Base-by-base conservation (phyloP, 129 eudicot genomes). In the Lonicera japonica region DNA sequence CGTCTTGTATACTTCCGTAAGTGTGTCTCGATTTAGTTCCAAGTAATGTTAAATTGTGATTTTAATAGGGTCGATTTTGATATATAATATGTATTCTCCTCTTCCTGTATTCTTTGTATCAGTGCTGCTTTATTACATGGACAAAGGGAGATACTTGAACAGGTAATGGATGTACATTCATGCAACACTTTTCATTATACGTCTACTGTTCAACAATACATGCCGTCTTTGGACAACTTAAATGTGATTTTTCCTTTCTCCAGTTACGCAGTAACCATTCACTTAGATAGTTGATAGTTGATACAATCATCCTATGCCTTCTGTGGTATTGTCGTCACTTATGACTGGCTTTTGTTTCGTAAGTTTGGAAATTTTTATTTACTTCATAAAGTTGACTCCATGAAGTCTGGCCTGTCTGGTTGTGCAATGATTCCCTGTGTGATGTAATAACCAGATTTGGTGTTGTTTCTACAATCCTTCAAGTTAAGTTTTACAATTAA, bases 71-170 rank as follows among this genome's bases (percentile, higher is more conserved):
- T 29, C 6, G 38, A 11, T 52, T 12, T 23, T 9, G 58, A 11
- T 39, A 15, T 36, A 10, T 60, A n/a, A 19, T 21, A 18, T 18
- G 43, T 21, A 40, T 57, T 58, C 13, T 6, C 39, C 21, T 21
- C 21, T 66, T 36, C 19, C 20, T 29, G 53, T 45, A 25, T 60
- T 14, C 39, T 67, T 59, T 46, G n/a, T 17, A 51, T 25, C 69
- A 94, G 99, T 53, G 89, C 99, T 50, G 82, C 95, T 61, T 65
- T 94, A 70, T 61, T 94, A 66, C 99, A 75, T 77, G 99, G 99
- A 41, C 86, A 80, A 60, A 80, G 99, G 76, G 89, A 80, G 76
- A 68, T 59, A 56, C 76, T 88, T 51, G 84, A 77, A 69, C 87
- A 66, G 95, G 99, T 83, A 22, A 73, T 15, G 52, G 56, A 51